Base-by-base conservation (phyloP, 257 asterid species). In the Solanum virginianum region DNA sequence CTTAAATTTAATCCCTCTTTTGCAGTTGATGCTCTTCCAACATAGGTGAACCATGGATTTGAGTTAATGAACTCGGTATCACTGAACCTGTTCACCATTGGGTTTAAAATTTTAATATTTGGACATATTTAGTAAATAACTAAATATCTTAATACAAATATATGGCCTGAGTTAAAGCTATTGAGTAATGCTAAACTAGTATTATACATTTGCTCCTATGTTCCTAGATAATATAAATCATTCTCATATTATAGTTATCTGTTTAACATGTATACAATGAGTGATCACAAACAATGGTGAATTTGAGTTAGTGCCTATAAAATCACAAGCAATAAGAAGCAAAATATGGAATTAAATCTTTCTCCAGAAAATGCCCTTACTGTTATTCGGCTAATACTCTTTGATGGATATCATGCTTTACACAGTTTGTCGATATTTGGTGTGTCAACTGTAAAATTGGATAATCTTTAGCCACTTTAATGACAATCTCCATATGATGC, bases 401-500 rank as follows among this genome's bases (percentile, higher is more conserved):
- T 13, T 69, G 24, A 53, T 66, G 65, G 39, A 47, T 49, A 24
- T 49, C 60, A 14, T 8, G 63, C 45, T 32, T 74, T 49, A 8
- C 63, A 16, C 43, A 24, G 3, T 51, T 77, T 77, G 63, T 24
- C 26, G 9, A 18, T 51, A 8, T 51, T 77, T 51, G 43, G 41
- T 77, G 26, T 36, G 20, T 77, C 26, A 10, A 75, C 47, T 24
- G 26, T 32, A 26, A 26, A 77, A 5, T 5, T 51, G 63, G 20
- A 77, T 24, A 22, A 51, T 26, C 8, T 68, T 51, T 74, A 4
- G 41, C 80, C 55, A 0, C 81, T 53, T 55, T 84, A 80, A 80
- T 86, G 74, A 80, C 79, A 36, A 54, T 63, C 69, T 83, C 82
- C 80, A 86, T 84, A 69, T 89, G 69, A 32, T 51, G 45, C 32